Conservation (phyloP, 2,329 filamentous ascomycete species). For the Clarireedia hainanense region DNA sequence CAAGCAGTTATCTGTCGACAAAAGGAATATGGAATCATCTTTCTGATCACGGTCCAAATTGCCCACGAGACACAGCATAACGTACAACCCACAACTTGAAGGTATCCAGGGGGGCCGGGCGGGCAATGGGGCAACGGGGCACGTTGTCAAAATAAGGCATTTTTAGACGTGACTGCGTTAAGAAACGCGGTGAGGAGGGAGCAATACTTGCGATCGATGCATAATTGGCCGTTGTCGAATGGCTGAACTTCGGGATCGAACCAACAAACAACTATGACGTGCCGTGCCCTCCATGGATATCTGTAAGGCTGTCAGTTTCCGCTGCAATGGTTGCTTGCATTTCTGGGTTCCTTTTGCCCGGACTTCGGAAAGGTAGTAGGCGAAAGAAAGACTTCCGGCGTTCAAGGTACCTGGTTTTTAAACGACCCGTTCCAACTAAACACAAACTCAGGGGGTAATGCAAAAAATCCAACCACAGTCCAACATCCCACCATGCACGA, state of each 20-base stretch:
- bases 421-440: background rate
- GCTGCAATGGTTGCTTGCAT: constrained; percentile 13
- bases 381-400: background rate
- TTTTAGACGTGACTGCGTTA: constrained; percentile 3
- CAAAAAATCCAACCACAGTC: background rate
- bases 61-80: constrained; percentile 7
- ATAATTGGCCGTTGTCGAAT: background rate
- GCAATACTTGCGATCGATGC: background rate
- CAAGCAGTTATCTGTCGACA: background rate
- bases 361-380: constrained; percentile 5
- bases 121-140: background rate
- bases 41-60: background rate
- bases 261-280: constrained; percentile 2
- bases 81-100: background rate
- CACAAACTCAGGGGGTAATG: background rate
- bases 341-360: background rate
- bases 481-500: background rate
- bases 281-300: constrained; percentile 1
- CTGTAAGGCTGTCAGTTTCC: constrained; percentile 15
- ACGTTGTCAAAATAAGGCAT: background rate
- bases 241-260: background rate
- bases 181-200: constrained; percentile 6
- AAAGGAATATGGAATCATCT: background rate
- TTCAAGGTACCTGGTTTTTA: background rate
- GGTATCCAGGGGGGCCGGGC: background rate